These are phyloP conservation scores for Cryptococcus wingfieldii DNA, from an alignment of 1,284 basidiomycete genomes.

Conservation along the genomic window DNA sequence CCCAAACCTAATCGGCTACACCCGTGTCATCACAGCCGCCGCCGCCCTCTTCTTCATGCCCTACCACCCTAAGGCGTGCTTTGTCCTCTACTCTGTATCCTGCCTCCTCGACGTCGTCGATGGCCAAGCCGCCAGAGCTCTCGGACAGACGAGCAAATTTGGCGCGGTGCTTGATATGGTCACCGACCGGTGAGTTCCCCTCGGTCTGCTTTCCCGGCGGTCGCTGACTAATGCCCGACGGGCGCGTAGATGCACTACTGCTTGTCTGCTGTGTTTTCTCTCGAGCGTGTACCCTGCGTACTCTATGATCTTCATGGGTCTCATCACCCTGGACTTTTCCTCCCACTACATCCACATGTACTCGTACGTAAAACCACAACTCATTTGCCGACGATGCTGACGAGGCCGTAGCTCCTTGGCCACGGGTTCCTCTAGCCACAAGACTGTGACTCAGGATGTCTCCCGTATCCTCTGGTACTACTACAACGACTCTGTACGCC, in stretches of 20 bases:
- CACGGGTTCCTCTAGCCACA: constrained; percentile 90
- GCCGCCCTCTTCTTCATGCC: constrained; percentile 91
- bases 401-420: constrained; percentile 68
- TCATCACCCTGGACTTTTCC: constrained; percentile 95
- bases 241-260: constrained; percentile 77
- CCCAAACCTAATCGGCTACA: constrained; percentile 95
- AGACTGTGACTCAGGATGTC: constrained; percentile 83
- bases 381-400: not conserved
- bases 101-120: constrained; percentile 94
- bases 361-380: constrained; percentile 58
- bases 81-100: constrained; percentile 84
- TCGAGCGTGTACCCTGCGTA: constrained; percentile 79
- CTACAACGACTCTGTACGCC: constrained; percentile 83
- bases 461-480: constrained; percentile 88
- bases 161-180: constrained; percentile 99
- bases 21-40: constrained; percentile 84
- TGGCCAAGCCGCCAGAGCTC: constrained; percentile 83
- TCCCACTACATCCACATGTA: constrained; percentile 99
- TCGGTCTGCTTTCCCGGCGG: too few relatives aligned
- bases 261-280: constrained; percentile 90
- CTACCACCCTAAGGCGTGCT: constrained; percentile 88
- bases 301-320: constrained; percentile 84
- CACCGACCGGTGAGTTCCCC: constrained; percentile 75
- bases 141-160: constrained; percentile 91
- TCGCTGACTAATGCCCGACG: not conserved